Evolutionary conservation across 768 basidiomycete species (phyloP), one percentile per base, ranked within the genome.

Genomic region (Chlorophyllum brunneum): DNA sequence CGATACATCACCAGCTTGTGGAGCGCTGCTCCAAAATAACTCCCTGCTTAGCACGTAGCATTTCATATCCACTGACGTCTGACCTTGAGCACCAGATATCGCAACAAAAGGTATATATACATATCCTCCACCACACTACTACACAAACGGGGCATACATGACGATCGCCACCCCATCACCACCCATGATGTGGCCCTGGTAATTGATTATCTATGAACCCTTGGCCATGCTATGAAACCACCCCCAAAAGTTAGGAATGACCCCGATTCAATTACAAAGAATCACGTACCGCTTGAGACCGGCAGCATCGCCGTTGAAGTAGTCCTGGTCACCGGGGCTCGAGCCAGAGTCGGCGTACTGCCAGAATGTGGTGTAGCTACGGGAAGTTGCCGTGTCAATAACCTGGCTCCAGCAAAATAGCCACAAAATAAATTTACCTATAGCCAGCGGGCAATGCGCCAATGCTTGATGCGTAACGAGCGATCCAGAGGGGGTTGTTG

Each of bases 401-500:
- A 5, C 8, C 13, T 3, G 18, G n/a, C 13, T 45, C 7, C 15
- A 16, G n/a, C n/a, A n/a, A n/a, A 11, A 36, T n/a, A 5, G 34
- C n/a, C n/a, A n/a, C n/a, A 36, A 36, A n/a, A 36, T 36, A 15
- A 5, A 63, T 71, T 61, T 51, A 77, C 69, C 57, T 45, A 78
- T 79, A 85, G 22, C 85, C 81, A 31, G 80, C 80, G 26, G 83
- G 82, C 45, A 86, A 72, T 2, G 78, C 58, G 2, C 81, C 82
- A 16, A 79, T 63, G 23, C 64, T 57, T 6, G 79, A 77, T 3
- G 77, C 62, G 39, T 73, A 85, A 23, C 68, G 64, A 1, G 85
- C 83, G 38, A 86, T 72, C 82, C 81, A 85, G 2, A 87, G 68
- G 2, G 83, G 81, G 61, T 77, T 83, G 49, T 67, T 75, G 3